Percentiles rank a stretch among this genome's conserved stretches.
Evolutionary conservation across 2,329 filamentous ascomycete species (phyloP).

Genomic region (Penicillium brasilianum): DNA sequence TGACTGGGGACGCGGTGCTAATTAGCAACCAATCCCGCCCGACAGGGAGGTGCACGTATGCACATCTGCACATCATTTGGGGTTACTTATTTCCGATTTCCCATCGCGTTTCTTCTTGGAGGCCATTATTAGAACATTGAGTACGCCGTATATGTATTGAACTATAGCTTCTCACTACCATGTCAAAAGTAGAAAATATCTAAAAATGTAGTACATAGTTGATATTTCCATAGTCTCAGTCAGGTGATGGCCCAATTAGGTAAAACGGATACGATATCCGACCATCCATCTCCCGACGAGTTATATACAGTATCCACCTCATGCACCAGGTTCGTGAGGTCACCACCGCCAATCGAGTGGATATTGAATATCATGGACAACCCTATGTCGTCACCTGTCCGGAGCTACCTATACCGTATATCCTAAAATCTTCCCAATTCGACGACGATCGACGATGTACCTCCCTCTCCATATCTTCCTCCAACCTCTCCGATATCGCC

Average conservation of each 20-base stretch:
- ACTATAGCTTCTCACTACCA: not conserved
- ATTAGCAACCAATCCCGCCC: conserved; percentile 18
- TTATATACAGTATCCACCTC: too few relatives aligned
- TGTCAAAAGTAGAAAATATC: too few relatives aligned
- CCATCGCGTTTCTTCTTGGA: not conserved
- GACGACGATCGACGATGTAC: not conserved
- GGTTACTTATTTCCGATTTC: not conserved
- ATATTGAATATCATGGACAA: too few relatives aligned
- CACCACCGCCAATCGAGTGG: too few relatives aligned
- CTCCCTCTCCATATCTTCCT: not conserved
- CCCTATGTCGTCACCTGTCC: not conserved
- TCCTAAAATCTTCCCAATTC: not conserved
- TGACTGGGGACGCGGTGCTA: conserved; percentile 17
- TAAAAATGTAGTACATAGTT: not conserved
- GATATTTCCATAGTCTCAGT: not conserved
- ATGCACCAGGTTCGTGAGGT: too few relatives aligned
- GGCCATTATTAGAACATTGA: not conserved
- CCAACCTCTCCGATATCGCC: conserved; percentile 2
- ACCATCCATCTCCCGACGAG: too few relatives aligned
- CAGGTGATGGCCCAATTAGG: not conserved
- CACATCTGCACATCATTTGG: conserved; percentile 17
- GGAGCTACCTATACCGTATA: not conserved
- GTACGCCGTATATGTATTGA: not conserved
- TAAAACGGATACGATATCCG: too few relatives aligned
- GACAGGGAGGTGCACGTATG: conserved; percentile 8